Conservation (phyloP, 2,329 filamentous ascomycete species). For the Xylariaceae sp. region DNA sequence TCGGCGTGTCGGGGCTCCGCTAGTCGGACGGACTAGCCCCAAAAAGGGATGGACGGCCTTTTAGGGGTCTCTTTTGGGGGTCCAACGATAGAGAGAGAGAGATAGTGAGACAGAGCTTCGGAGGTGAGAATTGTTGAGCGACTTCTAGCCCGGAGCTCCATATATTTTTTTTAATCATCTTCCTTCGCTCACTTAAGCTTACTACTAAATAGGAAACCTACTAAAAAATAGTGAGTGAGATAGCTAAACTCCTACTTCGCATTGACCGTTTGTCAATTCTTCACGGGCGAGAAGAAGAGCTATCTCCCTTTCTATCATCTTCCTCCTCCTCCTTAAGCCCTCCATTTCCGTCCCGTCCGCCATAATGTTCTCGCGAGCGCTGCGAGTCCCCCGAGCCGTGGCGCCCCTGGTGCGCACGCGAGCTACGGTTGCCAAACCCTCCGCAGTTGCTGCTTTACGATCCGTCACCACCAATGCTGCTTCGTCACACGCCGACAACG, state of each 20-base stretch:
- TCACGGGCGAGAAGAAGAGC: not conserved
- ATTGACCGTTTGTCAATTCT: slow-evolving; percentile 3
- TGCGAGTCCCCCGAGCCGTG: slow-evolving; percentile 65
- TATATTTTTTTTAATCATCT: slow-evolving; percentile 25
- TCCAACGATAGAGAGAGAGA: no score
- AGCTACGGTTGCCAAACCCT: slow-evolving; percentile 46
- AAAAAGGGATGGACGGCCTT: slow-evolving; percentile 12
- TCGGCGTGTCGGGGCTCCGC: slow-evolving; percentile 21
- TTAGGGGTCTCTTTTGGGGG: not conserved
- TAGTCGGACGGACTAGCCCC: slow-evolving; percentile 26
- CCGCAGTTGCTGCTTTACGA: slow-evolving; percentile 63
- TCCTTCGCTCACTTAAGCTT: slow-evolving; percentile 20
- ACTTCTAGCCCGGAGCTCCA: slow-evolving; percentile 29
- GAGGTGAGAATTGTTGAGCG: slow-evolving; percentile 31
- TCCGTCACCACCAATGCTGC: slow-evolving; percentile 95
- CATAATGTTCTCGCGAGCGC: slow-evolving; percentile 74
- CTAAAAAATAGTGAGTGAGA: slow-evolving; percentile 10
- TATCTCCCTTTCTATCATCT: slow-evolving; percentile 5
- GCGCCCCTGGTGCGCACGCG: slow-evolving; percentile 61
- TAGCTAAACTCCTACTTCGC: slow-evolving; percentile 10
- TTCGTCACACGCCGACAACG: slow-evolving; percentile 84
- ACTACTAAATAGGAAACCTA: slow-evolving; percentile 10
- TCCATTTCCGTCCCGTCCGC: slow-evolving; percentile 30
- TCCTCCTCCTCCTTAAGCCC: slow-evolving; percentile 8
- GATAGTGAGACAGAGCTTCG: no score